Evolutionary conservation across 805 yeast genomes (phyloP), one percentile per base, ranked within the genome.

Genomic region (Zygosaccharomyces bisporus): DNA sequence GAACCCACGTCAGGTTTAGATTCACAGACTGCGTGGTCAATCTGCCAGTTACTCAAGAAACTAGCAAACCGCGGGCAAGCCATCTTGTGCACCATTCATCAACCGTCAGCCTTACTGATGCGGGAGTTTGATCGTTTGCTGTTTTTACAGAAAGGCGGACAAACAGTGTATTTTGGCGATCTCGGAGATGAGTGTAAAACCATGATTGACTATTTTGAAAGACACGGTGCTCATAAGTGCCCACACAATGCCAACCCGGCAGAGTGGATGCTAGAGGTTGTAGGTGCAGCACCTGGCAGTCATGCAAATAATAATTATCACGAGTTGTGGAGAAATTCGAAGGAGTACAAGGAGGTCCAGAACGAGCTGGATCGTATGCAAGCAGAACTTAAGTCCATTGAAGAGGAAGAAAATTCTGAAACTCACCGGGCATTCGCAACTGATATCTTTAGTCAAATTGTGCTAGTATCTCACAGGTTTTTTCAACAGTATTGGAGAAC

Each of bases 241-340:
- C 89, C 90, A 17, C 68, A 72, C 5, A 71, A 72, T 34, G 88
- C 86, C 5, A 85, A 85, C 53, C 93, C 91, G 21, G 91, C 90
- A n/a, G 95, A 87, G 69, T 88, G 95, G 93, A 88, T 88, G 95
- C 71, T 88, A 65, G 84, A 84, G 50, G 85, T 81, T 52, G 83
- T 83, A 56, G 89, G 90, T 57, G 89, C 89, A 43, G 88, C 89
- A 27, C 89, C 89, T 6, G 89, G 88, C 43, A 77, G 86, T 29
- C 82, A 79, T 54, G 85, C 88, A 17, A 71, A 71, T 38, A 85
- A 80, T 64, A 85, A 84, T 63, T 84, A 81, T 56, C 73, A 78
- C 57, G 82, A 84, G 57, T 86, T 83, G 39, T 86, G 96, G 96
- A 66, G 75, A 62, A 72, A 74, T 38, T 86, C 95, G 29, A 65